phyloP scores from a whole-genome alignment of 148 eudicot genomes.

The Vaccinium corymbosum region DNA sequence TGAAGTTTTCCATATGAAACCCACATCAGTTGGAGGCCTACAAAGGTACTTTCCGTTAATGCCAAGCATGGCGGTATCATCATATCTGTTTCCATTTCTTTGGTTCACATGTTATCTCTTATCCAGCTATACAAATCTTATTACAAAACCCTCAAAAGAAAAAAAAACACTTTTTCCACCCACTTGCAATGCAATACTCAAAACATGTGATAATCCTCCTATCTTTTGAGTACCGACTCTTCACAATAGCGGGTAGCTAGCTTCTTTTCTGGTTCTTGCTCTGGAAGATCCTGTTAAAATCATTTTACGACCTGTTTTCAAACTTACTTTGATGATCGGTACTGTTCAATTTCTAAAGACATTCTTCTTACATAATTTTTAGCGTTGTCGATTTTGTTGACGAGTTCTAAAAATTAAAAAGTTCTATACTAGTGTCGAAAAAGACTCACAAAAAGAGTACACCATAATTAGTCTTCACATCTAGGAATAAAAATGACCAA shows the following conservation, averaged over 20 bases:
- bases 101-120: constrained; percentile 13
- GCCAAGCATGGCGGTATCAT: not conserved
- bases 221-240: not conserved
- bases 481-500: too few relatives aligned
- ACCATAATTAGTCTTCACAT: not conserved
- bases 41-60: not conserved
- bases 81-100: constrained; percentile 7
- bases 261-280: not conserved
- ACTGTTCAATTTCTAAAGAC: not conserved
- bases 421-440: not conserved
- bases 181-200: constrained; percentile 10
- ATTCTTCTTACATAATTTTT: not conserved
- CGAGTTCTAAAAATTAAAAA: not conserved
- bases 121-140: not conserved
- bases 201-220: constrained; percentile 5
- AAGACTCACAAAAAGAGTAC: not conserved
- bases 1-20: not conserved
- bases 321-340: not conserved
- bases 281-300: not conserved
- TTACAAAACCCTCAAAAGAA: not conserved
- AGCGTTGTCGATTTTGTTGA: not conserved
- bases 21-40: not conserved
- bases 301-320: too few relatives aligned
- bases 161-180: not conserved
- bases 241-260: not conserved